Evolutionary conservation across 2,329 filamentous ascomycete species (phyloP).

Genomic region (Fusarium sp.): DNA sequence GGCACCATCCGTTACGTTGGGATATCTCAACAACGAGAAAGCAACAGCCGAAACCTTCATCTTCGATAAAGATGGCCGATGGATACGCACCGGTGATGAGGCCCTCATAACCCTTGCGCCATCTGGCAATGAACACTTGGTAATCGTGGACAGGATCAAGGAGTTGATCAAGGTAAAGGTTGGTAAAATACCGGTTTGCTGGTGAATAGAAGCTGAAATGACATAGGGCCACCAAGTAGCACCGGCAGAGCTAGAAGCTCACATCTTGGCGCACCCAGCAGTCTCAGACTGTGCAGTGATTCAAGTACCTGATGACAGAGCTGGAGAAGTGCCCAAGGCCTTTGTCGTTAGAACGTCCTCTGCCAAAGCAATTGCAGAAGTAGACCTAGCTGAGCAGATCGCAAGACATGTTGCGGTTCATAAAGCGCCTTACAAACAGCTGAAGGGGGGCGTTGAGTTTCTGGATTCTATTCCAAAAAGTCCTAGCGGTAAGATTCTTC

Average conservation of each 20-base stretch:
- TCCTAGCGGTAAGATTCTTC: constrained; percentile 78
- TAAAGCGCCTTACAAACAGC: constrained; percentile 79
- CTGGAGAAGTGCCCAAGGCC: constrained; percentile 75
- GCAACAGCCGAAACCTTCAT: constrained; percentile 86
- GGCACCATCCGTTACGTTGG: constrained; percentile 82
- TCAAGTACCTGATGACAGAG: constrained; percentile 71
- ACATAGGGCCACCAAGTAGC: constrained; percentile 81
- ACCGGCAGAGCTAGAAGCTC: constrained; percentile 83
- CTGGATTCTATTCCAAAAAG: constrained; percentile 80
- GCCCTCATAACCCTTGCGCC: constrained; percentile 77
- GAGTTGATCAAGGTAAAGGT: constrained; percentile 86
- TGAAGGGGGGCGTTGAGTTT: constrained; percentile 75
- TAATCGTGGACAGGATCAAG: constrained; percentile 83
- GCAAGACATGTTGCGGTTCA: constrained; percentile 74
- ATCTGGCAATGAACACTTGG: constrained; percentile 82
- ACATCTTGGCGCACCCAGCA: constrained; percentile 79
- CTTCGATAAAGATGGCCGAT: constrained; percentile 71
- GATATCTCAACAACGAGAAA: constrained; percentile 87
- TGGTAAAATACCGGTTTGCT: constrained; percentile 27
- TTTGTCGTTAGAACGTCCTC: constrained; percentile 64
- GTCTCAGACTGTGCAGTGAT: constrained; percentile 84
- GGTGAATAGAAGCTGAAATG: not conserved
- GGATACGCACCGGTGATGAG: constrained; percentile 90
- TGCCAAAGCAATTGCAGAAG: constrained; percentile 68
- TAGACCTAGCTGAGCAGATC: constrained; percentile 61